Evolutionary conservation across 768 basidiomycete genomes (phyloP), one percentile per base, ranked within the genome.

Genomic region (Psilocybe subaeruginosa): DNA sequence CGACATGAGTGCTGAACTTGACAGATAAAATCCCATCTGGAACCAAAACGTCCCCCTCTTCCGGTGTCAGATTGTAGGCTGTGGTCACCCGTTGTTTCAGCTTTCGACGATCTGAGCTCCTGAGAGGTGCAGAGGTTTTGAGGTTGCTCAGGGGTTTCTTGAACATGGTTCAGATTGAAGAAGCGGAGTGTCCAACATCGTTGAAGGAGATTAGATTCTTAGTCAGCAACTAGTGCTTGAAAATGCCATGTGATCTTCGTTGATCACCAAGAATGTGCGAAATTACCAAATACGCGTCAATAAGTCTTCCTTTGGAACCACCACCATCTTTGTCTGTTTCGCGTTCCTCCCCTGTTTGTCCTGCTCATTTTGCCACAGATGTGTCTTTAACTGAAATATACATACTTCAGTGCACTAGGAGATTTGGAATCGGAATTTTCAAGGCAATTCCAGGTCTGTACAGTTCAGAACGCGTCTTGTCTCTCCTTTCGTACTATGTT

Each of bases 51-150:
- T 92, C 89, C 3, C 85, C 89, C 56, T 85, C 82, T 66, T 91
- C 90, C 35, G 80, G 67, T 23, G 80, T 72, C 31, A 84, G 64
- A 0, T 66, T 71, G 69, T 83, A 92, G 0, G 76, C 57, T 29
- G 82, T 64, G 11, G 85, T 62, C 14, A 87, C 77, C 19, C 84
- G 83, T 66, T 88, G 85, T 67, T 79, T 88, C 17, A 93, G 80
- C 70, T 90, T 92, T 43, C 87, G 83, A 29, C 89, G 77, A 68
- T 93, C 91, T 7, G 90, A 92, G 71, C 82, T 83, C 46, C 90
- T 82, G 6, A 93, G 76, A 6, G 90, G 90, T 1, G 90, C 87
- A 76, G 87, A 89, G 0, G 90, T 92, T 70, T 93, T 93, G 56
- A 86, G 67, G 60, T 84, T 85, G 53, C 82, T 78, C 6, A 88